A percentile compares a stretch with the other conserved stretches of the same genome.
These are phyloP conservation scores for Penicillium sp. DNA, from an alignment of 2,329 filamentous ascomycete species.

Conservation along the genomic window DNA sequence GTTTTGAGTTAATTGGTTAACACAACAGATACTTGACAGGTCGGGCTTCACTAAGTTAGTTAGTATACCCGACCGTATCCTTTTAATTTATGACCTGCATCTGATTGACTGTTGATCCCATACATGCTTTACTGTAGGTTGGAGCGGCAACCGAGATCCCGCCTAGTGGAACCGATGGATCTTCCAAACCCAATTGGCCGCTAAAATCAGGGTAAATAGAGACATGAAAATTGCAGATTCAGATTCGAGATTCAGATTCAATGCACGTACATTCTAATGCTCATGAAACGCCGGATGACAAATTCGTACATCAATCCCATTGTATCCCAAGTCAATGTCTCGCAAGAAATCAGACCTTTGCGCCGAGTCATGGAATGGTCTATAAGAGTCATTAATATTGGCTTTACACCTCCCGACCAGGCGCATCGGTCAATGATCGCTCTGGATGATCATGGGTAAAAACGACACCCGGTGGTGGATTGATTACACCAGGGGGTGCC, in stretches of 20 bases:
- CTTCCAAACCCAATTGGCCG: neutral
- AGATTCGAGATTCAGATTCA: too few relatives aligned
- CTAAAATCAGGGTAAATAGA: neutral
- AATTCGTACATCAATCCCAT: neutral
- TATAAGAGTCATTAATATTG: neutral
- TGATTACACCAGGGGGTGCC: constrained; percentile 5
- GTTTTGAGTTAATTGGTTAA: neutral
- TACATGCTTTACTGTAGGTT: neutral
- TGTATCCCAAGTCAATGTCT: neutral
- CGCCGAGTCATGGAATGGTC: neutral
- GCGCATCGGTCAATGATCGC: constrained; percentile 20
- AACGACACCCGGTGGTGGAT: constrained; percentile 10
- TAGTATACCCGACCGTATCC: neutral
- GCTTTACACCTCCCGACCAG: constrained; percentile 15
- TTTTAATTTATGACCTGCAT: constrained; percentile 23
- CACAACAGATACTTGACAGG: too few relatives aligned
- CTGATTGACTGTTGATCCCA: constrained; percentile 10
- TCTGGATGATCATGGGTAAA: constrained; percentile 12
- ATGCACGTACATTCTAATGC: neutral
- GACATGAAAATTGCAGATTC: neutral
- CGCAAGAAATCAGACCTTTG: neutral
- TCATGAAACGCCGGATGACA: neutral
- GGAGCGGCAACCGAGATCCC: constrained; percentile 13
- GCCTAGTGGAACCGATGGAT: neutral
- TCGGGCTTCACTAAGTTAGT: constrained; percentile 2